A percentile compares a stretch with the other conserved stretches of the same genome.
Evolutionary conservation across 257 asterid species (phyloP).

Genomic region (Misopates orontium): DNA sequence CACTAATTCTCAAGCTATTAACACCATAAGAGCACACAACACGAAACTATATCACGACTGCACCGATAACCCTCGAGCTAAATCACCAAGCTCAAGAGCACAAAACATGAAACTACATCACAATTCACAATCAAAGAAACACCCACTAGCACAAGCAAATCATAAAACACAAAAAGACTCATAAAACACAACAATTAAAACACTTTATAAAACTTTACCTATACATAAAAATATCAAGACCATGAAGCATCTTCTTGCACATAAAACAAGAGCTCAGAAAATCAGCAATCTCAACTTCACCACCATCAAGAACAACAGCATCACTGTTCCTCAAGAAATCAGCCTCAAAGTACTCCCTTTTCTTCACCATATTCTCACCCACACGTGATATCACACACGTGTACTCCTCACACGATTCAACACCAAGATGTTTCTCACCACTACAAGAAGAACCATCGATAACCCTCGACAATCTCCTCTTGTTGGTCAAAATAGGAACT

Average conservation of each 20-base stretch:
- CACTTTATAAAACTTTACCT: slow-evolving; percentile 42
- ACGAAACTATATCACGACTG: too few species aligned
- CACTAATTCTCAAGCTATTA: not conserved
- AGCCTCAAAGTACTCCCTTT: slow-evolving; percentile 62
- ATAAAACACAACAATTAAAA: slow-evolving; percentile 4
- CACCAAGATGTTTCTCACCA: too few species aligned
- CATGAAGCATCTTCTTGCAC: slow-evolving; percentile 78
- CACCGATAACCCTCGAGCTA: too few species aligned
- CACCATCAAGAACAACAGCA: slow-evolving; percentile 29
- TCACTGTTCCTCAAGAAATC: slow-evolving; percentile 36
- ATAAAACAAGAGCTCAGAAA: slow-evolving; percentile 74
- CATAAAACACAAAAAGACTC: not conserved
- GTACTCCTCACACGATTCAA: slow-evolving; percentile 74
- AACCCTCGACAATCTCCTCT: not conserved
- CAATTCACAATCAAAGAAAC: not conserved
- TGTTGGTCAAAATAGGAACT: slow-evolving; percentile 38
- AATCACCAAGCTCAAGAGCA: slow-evolving; percentile 13
- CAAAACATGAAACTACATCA: slow-evolving; percentile 18
- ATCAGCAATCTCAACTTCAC: slow-evolving; percentile 34
- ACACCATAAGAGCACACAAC: too few species aligned
- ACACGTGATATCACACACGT: slow-evolving; percentile 77
- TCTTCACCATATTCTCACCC: slow-evolving; percentile 55
- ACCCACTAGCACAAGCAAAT: not conserved
- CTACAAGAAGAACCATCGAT: too few species aligned
- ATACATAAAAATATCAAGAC: slow-evolving; percentile 90